Percentiles rank a stretch among this genome's conserved stretches.
These are phyloP conservation scores for Aspergillus pseudoviridinutans DNA, from an alignment of 2,329 filamentous ascomycete species.

Conservation along the genomic window DNA sequence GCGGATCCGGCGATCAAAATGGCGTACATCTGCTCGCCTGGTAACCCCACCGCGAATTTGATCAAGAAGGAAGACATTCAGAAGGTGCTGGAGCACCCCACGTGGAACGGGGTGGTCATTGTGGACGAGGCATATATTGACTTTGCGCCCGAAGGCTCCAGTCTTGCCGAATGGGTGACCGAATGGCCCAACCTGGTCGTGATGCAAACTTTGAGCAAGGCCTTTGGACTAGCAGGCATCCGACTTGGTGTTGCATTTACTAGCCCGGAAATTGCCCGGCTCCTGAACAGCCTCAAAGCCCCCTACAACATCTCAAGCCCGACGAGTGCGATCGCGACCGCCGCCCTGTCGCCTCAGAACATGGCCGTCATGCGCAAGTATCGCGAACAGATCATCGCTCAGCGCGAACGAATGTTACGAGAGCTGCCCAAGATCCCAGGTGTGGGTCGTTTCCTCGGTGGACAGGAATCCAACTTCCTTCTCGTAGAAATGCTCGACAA, in stretches of 20 bases:
- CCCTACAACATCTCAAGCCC: slow-evolving; percentile 94
- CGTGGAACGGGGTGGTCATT: slow-evolving; percentile 92
- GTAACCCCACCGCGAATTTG: slow-evolving; percentile 83
- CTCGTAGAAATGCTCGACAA: slow-evolving; percentile 80
- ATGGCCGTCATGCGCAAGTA: slow-evolving; percentile 70
- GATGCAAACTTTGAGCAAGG: slow-evolving; percentile 98
- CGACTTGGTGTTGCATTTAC: slow-evolving; percentile 83
- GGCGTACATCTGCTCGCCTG: slow-evolving; percentile 88
- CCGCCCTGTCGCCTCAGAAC: slow-evolving; percentile 65
- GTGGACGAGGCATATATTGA: slow-evolving; percentile 97
- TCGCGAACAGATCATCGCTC: slow-evolving; percentile 64
- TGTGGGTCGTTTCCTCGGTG: slow-evolving; percentile 76
- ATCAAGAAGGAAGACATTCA: slow-evolving; percentile 72
- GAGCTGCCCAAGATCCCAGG: slow-evolving; percentile 73
- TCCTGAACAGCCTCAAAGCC: slow-evolving; percentile 91
- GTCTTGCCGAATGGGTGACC: slow-evolving; percentile 83
- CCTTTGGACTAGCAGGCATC: slow-evolving; percentile 92
- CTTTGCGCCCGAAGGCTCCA: slow-evolving; percentile 75
- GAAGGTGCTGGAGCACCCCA: slow-evolving; percentile 73
- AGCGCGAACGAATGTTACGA: slow-evolving; percentile 70
- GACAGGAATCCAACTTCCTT: slow-evolving; percentile 79
- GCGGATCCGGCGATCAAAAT: slow-evolving; percentile 70
- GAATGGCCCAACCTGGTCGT: slow-evolving; percentile 96
- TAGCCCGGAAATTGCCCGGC: slow-evolving; percentile 64
- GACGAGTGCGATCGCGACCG: slow-evolving; percentile 73